Base-by-base conservation (phyloP, 805 yeast genomes). In the Candida mattraensis region DNA sequence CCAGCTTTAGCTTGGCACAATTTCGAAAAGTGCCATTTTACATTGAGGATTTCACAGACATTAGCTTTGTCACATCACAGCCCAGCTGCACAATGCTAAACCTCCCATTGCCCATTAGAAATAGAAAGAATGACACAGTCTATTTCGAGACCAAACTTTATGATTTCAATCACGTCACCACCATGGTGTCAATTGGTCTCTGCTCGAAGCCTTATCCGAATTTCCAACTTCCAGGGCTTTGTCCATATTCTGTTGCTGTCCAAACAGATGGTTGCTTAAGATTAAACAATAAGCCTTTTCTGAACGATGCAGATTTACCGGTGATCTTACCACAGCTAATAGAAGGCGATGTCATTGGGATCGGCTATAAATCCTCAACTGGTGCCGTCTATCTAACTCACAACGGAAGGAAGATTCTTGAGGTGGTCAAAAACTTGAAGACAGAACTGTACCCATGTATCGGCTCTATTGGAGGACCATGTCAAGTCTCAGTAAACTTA, bases 161-260 rank as follows among this genome's bases (percentile, higher is more conserved):
- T 47, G 70, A 64, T 13, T 60, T 65, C 28, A 40, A 56, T 30
- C 50, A 54, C 47, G 61, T 66, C 3, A 74, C 72, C 37, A 70
- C 80, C 1, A 72, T 72, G 22, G 69, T 83, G 38, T 70, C 82
- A 19, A 67, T 84, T 30, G 93, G 94, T 0, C 63, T 84, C 18
- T 73, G 76, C 7, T 78, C 91, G 0, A 75, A 72, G 45, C 91
- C 93, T 2, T 82, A 82, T 50, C 93, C 95, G 2, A 68, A 73
- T 40, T 85, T 83, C 57, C 67, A 86, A 46, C 65, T 81, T 10
- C 95, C 95, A 0, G 95, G 95, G 1, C 73, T 78, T 56, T 71
- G 76, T 40, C 74, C 74, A 31, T 82, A 80, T 51, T 80, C 88
- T 0, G 68, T 85, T 31, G 83, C 83, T 3, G 78, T 84, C 53